Percentiles rank a stretch among this genome's conserved stretches.
phyloP scores from a whole-genome alignment of 495 filamentous ascomycete genomes.

The Annulohypoxylon stygium region DNA sequence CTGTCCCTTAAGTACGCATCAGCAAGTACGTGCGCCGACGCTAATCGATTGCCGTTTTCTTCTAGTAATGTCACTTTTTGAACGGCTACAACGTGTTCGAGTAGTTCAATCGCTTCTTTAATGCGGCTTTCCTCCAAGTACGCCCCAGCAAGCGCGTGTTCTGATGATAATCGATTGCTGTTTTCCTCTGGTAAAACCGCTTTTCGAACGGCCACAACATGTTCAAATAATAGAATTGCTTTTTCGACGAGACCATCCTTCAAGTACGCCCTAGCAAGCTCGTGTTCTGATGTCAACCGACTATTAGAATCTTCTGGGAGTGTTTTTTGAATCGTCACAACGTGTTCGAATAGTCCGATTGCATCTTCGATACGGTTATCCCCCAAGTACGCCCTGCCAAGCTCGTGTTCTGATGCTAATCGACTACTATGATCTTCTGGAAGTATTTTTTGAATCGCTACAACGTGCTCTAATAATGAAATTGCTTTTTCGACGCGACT shows the following conservation, averaged over 20 bases:
- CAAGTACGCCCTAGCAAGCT: background rate
- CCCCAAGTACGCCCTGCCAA: background rate
- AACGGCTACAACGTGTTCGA: conserved; percentile 38
- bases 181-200: too few relatives aligned
- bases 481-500: background rate
- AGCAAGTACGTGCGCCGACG: background rate
- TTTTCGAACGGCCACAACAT: too few relatives aligned
- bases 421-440: background rate
- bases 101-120: conserved; percentile 20
- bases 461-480: background rate
- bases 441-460: background rate
- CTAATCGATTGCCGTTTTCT: background rate
- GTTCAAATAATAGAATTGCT: too few relatives aligned
- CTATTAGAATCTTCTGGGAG: conserved; percentile 33
- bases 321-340: background rate
- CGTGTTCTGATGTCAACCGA: background rate
- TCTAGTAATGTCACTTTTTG: background rate
- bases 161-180: too few relatives aligned
- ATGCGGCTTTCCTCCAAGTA: conserved; percentile 46
- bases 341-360: background rate
- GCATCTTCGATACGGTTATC: background rate
- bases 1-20: background rate
- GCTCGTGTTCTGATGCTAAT: background rate
- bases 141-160: conserved; percentile 13
- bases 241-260: background rate